phyloP scores from a whole-genome alignment of 495 filamentous ascomycete species.

The Pyrenula aspistea region DNA sequence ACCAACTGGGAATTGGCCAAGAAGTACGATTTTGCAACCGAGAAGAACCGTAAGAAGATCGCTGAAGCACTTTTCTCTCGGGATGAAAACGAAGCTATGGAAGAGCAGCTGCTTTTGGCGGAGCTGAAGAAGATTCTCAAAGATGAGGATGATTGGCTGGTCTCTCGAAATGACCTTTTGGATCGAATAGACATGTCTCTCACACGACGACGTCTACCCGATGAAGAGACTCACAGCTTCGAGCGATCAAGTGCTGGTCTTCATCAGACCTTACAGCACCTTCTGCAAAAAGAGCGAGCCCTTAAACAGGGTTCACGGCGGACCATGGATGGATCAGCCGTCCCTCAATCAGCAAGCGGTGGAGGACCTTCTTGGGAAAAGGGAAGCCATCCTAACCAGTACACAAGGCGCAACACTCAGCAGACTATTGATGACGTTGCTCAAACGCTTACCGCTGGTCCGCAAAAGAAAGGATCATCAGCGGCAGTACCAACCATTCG shows the following conservation, averaged over 20 bases:
- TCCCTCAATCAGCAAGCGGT: neutral
- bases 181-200: conserved; percentile 57
- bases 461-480: conserved; percentile 22
- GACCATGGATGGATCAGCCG: neutral
- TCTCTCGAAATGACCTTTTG: conserved; percentile 85
- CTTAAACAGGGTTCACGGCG: neutral
- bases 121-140: conserved; percentile 84
- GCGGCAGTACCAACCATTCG: conserved; percentile 34
- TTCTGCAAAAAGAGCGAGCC: neutral
- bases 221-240: neutral
- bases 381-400: neutral
- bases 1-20: conserved; percentile 68
- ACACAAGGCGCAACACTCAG: conserved; percentile 33
- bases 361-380: neutral
- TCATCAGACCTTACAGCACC: neutral
- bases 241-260: neutral
- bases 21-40: conserved; percentile 70
- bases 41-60: conserved; percentile 69
- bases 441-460: conserved; percentile 13
- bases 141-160: conserved; percentile 67
- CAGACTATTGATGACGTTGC: conserved; percentile 31
- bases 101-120: conserved; percentile 77
- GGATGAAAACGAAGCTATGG: conserved; percentile 74
- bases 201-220: neutral
- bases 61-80: conserved; percentile 67